Percentiles rank a stretch among this genome's conserved stretches.
phyloP scores from a whole-genome alignment of 495 filamentous ascomycete species.

The Tuber indicum region DNA sequence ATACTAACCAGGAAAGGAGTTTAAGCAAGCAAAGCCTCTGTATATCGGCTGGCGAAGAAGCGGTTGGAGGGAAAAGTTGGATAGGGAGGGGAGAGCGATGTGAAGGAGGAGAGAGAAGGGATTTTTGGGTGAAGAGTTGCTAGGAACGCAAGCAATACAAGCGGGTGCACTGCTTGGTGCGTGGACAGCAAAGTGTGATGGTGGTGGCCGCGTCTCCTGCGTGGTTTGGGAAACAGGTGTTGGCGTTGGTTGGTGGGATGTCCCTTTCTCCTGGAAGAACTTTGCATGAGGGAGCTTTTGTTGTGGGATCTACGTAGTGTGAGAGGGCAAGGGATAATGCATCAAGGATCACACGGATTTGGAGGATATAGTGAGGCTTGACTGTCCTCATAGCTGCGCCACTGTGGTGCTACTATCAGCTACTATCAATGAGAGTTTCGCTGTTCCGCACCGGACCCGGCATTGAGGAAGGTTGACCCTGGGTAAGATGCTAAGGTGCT shows the following conservation, averaged over 20 bases:
- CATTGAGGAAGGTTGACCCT: background rate
- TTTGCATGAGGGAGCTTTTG: background rate
- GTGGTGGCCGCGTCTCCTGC: background rate
- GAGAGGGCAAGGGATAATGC: background rate
- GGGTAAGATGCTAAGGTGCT: background rate
- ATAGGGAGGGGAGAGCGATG: background rate
- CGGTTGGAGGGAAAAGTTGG: background rate
- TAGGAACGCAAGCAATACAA: background rate
- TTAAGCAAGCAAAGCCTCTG: background rate
- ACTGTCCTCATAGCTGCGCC: background rate
- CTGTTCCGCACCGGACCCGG: background rate
- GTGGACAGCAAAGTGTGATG: background rate
- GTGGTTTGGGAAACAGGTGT: background rate
- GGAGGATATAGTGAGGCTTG: background rate
- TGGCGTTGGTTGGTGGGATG: background rate
- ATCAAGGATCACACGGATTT: background rate
- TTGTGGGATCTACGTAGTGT: background rate
- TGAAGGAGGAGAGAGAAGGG: background rate
- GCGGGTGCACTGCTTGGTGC: background rate
- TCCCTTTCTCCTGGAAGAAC: background rate
- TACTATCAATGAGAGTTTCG: background rate
- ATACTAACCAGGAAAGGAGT: background rate
- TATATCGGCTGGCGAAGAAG: background rate
- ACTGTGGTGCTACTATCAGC: background rate
- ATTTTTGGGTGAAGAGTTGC: background rate